Evolutionary conservation across 2,329 filamentous ascomycete genomes (phyloP), one percentile per base, ranked within the genome.

Genomic region (Paradendryphiella salina): DNA sequence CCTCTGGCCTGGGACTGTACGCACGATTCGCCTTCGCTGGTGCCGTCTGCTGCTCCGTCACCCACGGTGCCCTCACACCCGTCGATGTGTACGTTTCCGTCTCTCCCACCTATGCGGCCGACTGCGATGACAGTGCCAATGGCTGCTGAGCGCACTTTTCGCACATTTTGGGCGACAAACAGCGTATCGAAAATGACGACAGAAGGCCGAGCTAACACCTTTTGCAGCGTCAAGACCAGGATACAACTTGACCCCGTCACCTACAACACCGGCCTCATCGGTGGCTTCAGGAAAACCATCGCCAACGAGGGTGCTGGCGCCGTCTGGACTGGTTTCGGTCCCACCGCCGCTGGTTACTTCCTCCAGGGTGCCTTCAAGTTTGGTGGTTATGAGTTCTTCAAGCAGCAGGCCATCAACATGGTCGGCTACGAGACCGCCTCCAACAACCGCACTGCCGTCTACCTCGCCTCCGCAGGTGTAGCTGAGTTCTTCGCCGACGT

Each of bases 31-130:
- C 94, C 79, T 88, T 99, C 71, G 92, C 94, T 71, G 94, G 94
- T 80, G 94, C 94, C 70, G 81, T 97, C 82, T 96, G 94, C 87
- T 99, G 94, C 80, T 94, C 92, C 69, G 81, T 97, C 80, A 99
- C 94, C 74, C 94, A 99, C 85, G 94, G 93, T 78, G 88, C 84
- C 73, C 86, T 97, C 71, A 99, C 94, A 67, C 94, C 94, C 74
- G 91, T 99, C 78, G 94, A 99, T 89, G 94, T 99, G 93, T 97
- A 94, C 79, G 93, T 89, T 56, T 50, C 33, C 17, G 53, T 52
- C 33, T 17, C 21, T 41, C 35, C 45, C 38, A 43, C 39, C 1
- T 40, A 18, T 20, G 43, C 50, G 20, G 7, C 23, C 23, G 23
- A 26, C 23, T 5, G 8, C 23, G 10, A 26, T 26, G 23, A 2